Base-by-base conservation (phyloP, 805 yeast species). In the Zygotorulaspora sp. region DNA sequence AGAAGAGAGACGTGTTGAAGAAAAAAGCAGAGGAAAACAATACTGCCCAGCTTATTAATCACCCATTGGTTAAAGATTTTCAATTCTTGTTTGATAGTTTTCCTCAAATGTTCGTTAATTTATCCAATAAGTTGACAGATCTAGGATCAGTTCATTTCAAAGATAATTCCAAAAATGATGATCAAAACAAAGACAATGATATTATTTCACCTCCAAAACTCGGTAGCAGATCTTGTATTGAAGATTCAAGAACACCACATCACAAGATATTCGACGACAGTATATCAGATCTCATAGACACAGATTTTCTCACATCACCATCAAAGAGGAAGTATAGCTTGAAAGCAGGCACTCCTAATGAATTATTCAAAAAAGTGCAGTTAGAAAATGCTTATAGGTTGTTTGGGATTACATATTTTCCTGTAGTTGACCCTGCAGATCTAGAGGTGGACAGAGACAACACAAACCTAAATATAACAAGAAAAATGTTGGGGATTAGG, bases 361-460 rank as follows among this genome's bases (percentile, higher is more conserved):
- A 20, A 3, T 16, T 26, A 20, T 21, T 23, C 15, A 21, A 27
- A n/a, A 24, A 27, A 16, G 53, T 63, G 1, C 25, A 50, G 1
- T 11, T 58, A 7, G 70, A 66, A 43, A 65, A 63, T 41, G 45
- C 55, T 3, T 66, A 57, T 34, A 53, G 71, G 35, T 47, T 62
- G 50, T 58, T 65, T 50, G 72, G 72, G 0, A 60, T 65, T 2
- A 65, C 69, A 3, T 55, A 57, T 7, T 66, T 67, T 40, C 71
- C 71, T 0, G 52, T 65, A 1, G 56, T 56, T 9, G 67, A 65
- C 32, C 68, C 70, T 3, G 41, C 55, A n/a, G 57, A 57, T 27
- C 31, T 55, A 7, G 31, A 38, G 22, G 22, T 49, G 2, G 33
- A 50, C 31, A 36, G 39, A 1, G 48, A 36, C 6, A 41, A 43